Evolutionary conservation across 192 early-diverging fungal species (phyloP), one percentile per base, ranked within the genome.

Genomic region (Podila horticola): DNA sequence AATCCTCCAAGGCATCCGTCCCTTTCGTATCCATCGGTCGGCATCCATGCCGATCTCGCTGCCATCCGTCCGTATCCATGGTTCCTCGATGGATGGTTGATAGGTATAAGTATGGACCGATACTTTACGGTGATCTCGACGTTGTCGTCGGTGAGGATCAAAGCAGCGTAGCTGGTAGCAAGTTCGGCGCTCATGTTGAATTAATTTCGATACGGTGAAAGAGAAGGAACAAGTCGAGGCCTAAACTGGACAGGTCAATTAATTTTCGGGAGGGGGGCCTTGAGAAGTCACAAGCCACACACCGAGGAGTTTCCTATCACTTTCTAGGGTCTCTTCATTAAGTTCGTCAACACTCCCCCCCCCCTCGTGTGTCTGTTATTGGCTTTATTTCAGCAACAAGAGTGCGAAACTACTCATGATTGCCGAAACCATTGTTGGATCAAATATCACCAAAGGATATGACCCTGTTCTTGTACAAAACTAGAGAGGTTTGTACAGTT

Each of bases 121-220:
- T 65, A 67, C 87, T 92, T 86, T 90, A 98, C 97, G 79, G 96
- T 96, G 91, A 99, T 95, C 74, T 93, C 96, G 86, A 97, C 87
- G 84, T 95, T 94, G 85, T 98, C 98, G 88, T 99, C 98, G 88
- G 95, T 91, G 83, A 99, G 97, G 92, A 98, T 98, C 77, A 99
- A 93, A 62, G 98, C 92, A 75, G 98, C 95, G 93, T 98, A 98
- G 68, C 92, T 92, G 88, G 94, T 90, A 83, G 97, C 97, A 75
- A 92, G 89, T 89, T 99, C 95, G 62, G 70, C 52, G 52, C 52
- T 55, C 52, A 55, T 55, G 52, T 55, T 55, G 52, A 55, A 55
- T 55, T 55, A 55, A 55, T 55, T 55, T 55, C 52, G 52, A 55
- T 55, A 55, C 52, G 52, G 52, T 55, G 52, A 55, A 55, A 55